A percentile compares a stretch with the other conserved stretches of the same genome.
Conservation (phyloP, 2,329 filamentous ascomycete genomes). For the Paracoccidioides brasiliensis region DNA sequence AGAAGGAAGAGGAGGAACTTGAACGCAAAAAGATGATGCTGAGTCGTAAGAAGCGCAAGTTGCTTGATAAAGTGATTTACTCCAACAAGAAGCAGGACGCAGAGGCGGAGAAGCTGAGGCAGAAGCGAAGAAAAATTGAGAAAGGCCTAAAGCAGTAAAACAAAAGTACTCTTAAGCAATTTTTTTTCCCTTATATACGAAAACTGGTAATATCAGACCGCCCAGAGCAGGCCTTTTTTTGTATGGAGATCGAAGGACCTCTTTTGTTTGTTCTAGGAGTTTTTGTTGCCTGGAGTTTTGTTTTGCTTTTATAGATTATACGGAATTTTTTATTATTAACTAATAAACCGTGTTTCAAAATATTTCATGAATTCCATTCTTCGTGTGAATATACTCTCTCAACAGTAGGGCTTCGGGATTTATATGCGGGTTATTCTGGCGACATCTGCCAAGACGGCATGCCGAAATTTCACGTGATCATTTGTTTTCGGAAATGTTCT, state of each 20-base stretch:
- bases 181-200: background rate
- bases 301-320: background rate
- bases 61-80: constrained; percentile 95
- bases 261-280: constrained; percentile 9
- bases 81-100: constrained; percentile 86
- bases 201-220: background rate
- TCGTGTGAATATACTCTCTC: no score
- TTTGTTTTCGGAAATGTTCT: background rate
- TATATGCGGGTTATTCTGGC: no score
- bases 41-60: constrained; percentile 92
- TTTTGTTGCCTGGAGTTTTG: background rate
- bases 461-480: background rate
- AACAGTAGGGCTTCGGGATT: background rate
- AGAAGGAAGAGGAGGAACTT: constrained; percentile 67
- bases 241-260: constrained; percentile 14
- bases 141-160: constrained; percentile 29
- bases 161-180: background rate
- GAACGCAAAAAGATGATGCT: constrained; percentile 97
- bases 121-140: constrained; percentile 85
- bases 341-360: background rate
- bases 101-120: constrained; percentile 73
- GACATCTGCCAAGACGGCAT: background rate
- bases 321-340: background rate
- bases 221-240: background rate
- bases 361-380: background rate